Conservation (phyloP, 805 yeast species). For the Teunomyces tritomae region DNA sequence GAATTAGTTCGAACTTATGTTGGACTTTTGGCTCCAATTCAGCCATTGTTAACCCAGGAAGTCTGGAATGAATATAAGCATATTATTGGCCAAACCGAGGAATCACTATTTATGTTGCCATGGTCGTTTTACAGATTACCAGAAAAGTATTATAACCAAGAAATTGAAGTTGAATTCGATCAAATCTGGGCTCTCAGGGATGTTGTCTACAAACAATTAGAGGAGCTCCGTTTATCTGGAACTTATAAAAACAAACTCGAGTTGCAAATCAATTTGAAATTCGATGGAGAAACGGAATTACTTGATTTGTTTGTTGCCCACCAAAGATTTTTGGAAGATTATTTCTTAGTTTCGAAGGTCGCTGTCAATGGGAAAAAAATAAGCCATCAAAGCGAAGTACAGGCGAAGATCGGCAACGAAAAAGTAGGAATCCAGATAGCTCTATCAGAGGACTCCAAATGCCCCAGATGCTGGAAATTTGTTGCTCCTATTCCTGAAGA, state of each 20-base stretch:
- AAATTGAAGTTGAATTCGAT: slow-evolving; percentile 44
- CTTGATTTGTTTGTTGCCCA: slow-evolving; percentile 19
- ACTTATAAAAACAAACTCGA: slow-evolving; percentile 60
- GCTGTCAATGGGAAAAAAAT: slow-evolving; percentile 23
- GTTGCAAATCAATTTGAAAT: slow-evolving; percentile 5
- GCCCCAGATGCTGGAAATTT: slow-evolving; percentile 95
- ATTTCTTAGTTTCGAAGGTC: slow-evolving; percentile 64
- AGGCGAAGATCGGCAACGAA: slow-evolving; percentile 14
- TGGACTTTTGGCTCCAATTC: slow-evolving; percentile 72
- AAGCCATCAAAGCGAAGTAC: neutral
- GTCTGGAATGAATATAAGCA: slow-evolving; percentile 65
- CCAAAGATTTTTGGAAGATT: slow-evolving; percentile 30
- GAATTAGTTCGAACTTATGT: slow-evolving; percentile 60
- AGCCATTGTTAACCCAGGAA: slow-evolving; percentile 85
- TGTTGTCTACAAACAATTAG: slow-evolving; percentile 50
- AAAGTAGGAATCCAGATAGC: slow-evolving; percentile 36
- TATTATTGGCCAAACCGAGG: slow-evolving; percentile 18
- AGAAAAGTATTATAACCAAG: slow-evolving; percentile 27
- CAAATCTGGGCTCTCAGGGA: slow-evolving; percentile 48
- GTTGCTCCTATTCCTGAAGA: slow-evolving; percentile 48
- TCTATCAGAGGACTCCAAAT: slow-evolving; percentile 53
- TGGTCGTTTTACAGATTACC: slow-evolving; percentile 32
- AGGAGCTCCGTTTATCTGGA: slow-evolving; percentile 53
- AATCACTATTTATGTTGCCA: slow-evolving; percentile 51
- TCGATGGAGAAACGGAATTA: slow-evolving; percentile 9